Evolutionary conservation across 75 land plant species (phyloP), one percentile per base, ranked within the genome.

Genomic region (Picea glauca): DNA sequence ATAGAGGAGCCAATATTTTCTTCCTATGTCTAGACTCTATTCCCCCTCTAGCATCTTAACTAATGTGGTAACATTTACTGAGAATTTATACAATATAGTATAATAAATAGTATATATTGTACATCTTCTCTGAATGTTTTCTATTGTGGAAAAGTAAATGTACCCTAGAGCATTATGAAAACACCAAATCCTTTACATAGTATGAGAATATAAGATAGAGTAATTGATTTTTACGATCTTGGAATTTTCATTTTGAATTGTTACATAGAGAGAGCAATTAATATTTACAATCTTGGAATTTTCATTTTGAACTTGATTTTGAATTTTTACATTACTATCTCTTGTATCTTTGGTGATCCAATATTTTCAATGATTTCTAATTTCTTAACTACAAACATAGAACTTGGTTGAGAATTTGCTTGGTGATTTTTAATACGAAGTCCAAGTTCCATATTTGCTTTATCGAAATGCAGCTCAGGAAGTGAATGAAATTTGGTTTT

Each of bases 401-500:
- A 97, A 97, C 82, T 79, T 97, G 62, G 98, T 97, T 75, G 98
- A 97, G 82, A 85, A 97, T 93, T 87, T 97, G 11, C 79, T 97
- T 66, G 95, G 96, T 40, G 98, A 93, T 88, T 97, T 97, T 86
- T 94, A 97, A 83, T 97, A 89, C 81, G 99, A 97, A 83, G 84
- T 95, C 54, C 99, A 97, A 72, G 85, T 89, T 58, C 99, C 99
- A 75, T 97, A 97, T 77, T 62, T 97, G 64, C 83, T 97, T 68
- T 97, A 97, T 77, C 85, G 96, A 21, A 97, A 93, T 90, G 91
- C 93, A 14, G 76, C 88, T 3, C 94, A 97, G 81, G 98, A 97
- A 82, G 98, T 97, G 58, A 95, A 91, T 90, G 99, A 98, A 30
- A 97, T 97, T 65, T 97, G 99, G 99, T 97, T 97, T 72, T 97